These are phyloP conservation scores for Capronia americana DNA, from an alignment of 2,329 filamentous ascomycete genomes.

Conservation along the genomic window DNA sequence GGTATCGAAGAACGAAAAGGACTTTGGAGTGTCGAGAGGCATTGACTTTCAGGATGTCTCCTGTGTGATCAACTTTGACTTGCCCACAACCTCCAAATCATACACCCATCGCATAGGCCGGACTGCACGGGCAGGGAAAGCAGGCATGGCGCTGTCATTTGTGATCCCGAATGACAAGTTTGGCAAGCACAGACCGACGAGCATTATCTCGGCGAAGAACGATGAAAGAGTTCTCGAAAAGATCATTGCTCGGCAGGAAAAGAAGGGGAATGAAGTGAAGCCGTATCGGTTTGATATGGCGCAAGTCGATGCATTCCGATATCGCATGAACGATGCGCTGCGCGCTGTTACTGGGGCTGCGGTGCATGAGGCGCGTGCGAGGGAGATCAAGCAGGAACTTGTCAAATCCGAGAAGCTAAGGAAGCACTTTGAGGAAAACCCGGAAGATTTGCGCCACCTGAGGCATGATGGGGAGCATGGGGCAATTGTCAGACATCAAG, in stretches of 20 bases:
- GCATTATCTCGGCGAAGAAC: constrained; percentile 73
- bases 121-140: constrained; percentile 87
- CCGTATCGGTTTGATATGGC: constrained; percentile 95
- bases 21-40: constrained; percentile 93
- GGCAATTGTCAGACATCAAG: constrained; percentile 75
- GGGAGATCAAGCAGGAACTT: constrained; percentile 86
- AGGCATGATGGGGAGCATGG: constrained; percentile 84
- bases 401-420: constrained; percentile 94
- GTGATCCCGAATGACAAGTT: constrained; percentile 82
- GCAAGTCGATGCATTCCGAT: constrained; percentile 91
- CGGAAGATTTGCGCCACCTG: constrained; percentile 82
- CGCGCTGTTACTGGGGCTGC: constrained; percentile 88
- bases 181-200: constrained; percentile 88
- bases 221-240: constrained; percentile 85
- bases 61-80: constrained; percentile 95
- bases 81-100: constrained; percentile 83
- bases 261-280: constrained; percentile 80
- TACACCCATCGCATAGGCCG: constrained; percentile 98
- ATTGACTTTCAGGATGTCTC: constrained; percentile 97
- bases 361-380: constrained; percentile 84
- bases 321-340: constrained; percentile 91
- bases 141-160: constrained; percentile 95
- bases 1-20: constrained; percentile 75
- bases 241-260: constrained; percentile 78
- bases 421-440: constrained; percentile 96